Evolutionary conservation across 2,329 filamentous ascomycete genomes (phyloP), one percentile per base, ranked within the genome.

Genomic region (Colletotrichum orchidophilum): DNA sequence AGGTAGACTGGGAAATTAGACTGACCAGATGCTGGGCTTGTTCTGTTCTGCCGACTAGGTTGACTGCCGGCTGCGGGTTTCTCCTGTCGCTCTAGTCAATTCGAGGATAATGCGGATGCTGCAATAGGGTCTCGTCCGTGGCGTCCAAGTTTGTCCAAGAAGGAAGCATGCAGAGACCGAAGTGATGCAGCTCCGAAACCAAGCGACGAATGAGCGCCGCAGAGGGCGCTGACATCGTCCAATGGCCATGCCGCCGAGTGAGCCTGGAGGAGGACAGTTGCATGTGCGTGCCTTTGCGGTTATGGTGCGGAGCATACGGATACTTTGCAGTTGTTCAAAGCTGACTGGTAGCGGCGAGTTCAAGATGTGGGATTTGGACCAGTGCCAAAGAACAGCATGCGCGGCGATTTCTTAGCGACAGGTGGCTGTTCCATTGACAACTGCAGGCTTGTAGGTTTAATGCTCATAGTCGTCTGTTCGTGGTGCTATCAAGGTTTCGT

Each of bases 101-200:
- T 63, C 49, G 18, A 53, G 58, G 58, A 27, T 54, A 58, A 58
- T 54, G 46, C 58, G 66, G 68, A 55, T 71, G 58, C 18, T 60
- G 67, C 67, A 67, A 62, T 67, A 70, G 63, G 57, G 67, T 42
- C 55, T 67, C 24, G 52, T 67, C 52, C 31, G 39, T 63, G 64
- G 68, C 64, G 52, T 63, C 39, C 31, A 61, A 49, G 63, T 66
- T 57, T 55, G 21, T 55, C 55, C 33, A 29, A 63, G 67, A 71
- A 57, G 68, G 55, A 68, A 71, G 58, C 54, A 71, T 63, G 52
- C 64, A 71, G 68, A 71, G 53, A 63, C 63, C 58, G 64, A 50
- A 71, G 58, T 53, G 29, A 68, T 59, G 68, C 64, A 68, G 64
- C 68, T 63, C 58, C 58, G 26, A 59, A 24, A 27, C 52, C 64